Evolutionary conservation across 495 filamentous ascomycete species (phyloP), one percentile per base, ranked within the genome.

Genomic region (Gamarada debralockiae): DNA sequence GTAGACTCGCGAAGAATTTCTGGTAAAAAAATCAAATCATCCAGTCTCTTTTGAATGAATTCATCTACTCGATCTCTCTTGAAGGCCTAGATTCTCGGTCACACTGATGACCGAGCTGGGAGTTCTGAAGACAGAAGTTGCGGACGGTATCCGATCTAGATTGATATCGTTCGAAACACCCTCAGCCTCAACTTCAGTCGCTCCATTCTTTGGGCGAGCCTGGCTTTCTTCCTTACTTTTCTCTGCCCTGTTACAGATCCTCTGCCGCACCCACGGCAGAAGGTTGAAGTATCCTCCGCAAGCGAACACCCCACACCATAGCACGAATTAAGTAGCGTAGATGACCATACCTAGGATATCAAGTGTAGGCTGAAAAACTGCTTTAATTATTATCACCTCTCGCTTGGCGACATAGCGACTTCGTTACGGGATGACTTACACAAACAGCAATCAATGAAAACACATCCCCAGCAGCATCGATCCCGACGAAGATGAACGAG

Each of bases 391-490:
- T n/a, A n/a, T n/a, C n/a, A n/a, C n/a, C n/a, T n/a, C n/a, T n/a
- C 22, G 33, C 52, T 49, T 57, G 31, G 71, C 69, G 23, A 23
- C 52, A n/a, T n/a, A n/a, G n/a, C n/a, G n/a, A n/a, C n/a, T n/a
- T n/a, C n/a, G n/a, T n/a, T n/a, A n/a, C n/a, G n/a, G n/a, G n/a
- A n/a, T n/a, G n/a, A n/a, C n/a, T n/a, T 55, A 29, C 27, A 62
- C 59, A 65, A 33, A 86, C 66, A 4, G 83, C 83, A 12, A 83
- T 57, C 0, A 85, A 69, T 3, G 81, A 84, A 49, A 79, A 80
- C 1, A 85, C 50, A 67, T 86, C 83, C 0, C 82, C 83, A 1
- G 75, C 72, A 3, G 82, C 82, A 63, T 86, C 83, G 33, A 85
- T 82, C 0, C 66, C 80, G 0, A 84, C 80, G 58, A 85, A 86